phyloP scores from a whole-genome alignment of 2,329 filamentous ascomycete species.

The Paraphoma chrysanthemicola region DNA sequence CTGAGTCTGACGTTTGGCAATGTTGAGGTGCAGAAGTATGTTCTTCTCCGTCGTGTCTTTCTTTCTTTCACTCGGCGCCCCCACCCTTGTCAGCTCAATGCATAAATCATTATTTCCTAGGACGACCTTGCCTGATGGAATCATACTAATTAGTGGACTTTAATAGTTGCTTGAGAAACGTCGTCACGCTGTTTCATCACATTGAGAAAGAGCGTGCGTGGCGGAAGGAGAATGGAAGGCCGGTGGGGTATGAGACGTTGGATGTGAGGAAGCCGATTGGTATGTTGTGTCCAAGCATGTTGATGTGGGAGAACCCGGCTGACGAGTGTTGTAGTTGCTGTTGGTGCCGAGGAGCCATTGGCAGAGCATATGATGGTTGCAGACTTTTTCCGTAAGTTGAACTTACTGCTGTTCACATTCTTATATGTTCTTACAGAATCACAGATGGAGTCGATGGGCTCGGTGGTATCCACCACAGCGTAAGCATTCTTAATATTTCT shows the following conservation, averaged over 20 bases:
- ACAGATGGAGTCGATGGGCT: constrained; percentile 58
- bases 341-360: constrained; percentile 85
- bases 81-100: not conserved
- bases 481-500: constrained; percentile 21
- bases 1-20: constrained; percentile 95
- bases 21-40: constrained; percentile 81
- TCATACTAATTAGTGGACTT: not conserved
- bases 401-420: not conserved
- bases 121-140: no score
- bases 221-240: constrained; percentile 72
- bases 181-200: constrained; percentile 88
- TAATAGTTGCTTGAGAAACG: constrained; percentile 81
- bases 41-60: not conserved
- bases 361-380: constrained; percentile 77
- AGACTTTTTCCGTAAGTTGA: constrained; percentile 77
- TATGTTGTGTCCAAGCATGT: constrained; percentile 13
- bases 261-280: constrained; percentile 74
- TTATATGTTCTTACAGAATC: constrained; percentile 8
- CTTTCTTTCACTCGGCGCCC: not conserved
- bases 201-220: constrained; percentile 88
- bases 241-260: constrained; percentile 76
- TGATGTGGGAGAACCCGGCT: not conserved
- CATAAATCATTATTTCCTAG: not conserved
- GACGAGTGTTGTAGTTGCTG: constrained; percentile 63
- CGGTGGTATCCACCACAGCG: constrained; percentile 57